These are phyloP conservation scores for Sugiyamaella valdiviana DNA, from an alignment of 805 yeast genomes.

Conservation along the genomic window DNA sequence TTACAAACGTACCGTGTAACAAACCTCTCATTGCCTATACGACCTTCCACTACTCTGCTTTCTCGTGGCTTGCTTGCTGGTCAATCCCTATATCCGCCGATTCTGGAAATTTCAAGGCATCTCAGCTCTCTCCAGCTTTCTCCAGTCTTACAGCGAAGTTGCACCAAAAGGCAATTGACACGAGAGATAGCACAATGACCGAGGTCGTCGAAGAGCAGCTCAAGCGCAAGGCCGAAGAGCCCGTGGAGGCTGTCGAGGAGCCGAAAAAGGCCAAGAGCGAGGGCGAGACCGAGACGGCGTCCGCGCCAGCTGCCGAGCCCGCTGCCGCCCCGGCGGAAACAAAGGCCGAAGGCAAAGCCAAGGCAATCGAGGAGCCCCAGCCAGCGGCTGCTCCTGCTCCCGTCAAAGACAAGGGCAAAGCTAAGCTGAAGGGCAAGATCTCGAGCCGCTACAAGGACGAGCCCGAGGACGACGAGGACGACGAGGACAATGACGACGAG, in stretches of 20 bases:
- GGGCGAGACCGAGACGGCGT: not conserved
- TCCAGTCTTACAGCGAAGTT: not conserved
- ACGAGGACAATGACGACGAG: constrained; percentile 30
- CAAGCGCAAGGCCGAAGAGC: constrained; percentile 23
- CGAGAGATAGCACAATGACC: constrained; percentile 18
- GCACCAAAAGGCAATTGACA: not conserved
- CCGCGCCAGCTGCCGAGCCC: constrained; percentile 1
- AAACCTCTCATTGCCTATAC: not conserved
- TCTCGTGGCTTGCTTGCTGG: not conserved
- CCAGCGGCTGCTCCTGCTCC: constrained; percentile 7
- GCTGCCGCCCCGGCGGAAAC: constrained; percentile 7
- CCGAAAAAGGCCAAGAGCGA: constrained; percentile 12
- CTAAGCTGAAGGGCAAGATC: constrained; percentile 23
- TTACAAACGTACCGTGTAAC: too few species aligned
- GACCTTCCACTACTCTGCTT: not conserved
- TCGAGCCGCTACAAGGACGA: constrained; percentile 42
- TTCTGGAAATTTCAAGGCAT: constrained; percentile 1
- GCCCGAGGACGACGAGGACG: constrained; percentile 48
- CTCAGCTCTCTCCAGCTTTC: not conserved
- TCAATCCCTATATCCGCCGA: constrained; percentile 1
- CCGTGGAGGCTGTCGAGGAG: constrained; percentile 14
- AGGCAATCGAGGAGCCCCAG: constrained; percentile 6
- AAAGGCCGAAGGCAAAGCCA: constrained; percentile 18
- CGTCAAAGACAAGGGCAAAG: constrained; percentile 20
- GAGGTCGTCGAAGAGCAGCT: constrained; percentile 19